A percentile compares a stretch with the other conserved stretches of the same genome.
Evolutionary conservation across 2,329 filamentous ascomycete genomes (phyloP).

Genomic region (Monilinia aucupariae): DNA sequence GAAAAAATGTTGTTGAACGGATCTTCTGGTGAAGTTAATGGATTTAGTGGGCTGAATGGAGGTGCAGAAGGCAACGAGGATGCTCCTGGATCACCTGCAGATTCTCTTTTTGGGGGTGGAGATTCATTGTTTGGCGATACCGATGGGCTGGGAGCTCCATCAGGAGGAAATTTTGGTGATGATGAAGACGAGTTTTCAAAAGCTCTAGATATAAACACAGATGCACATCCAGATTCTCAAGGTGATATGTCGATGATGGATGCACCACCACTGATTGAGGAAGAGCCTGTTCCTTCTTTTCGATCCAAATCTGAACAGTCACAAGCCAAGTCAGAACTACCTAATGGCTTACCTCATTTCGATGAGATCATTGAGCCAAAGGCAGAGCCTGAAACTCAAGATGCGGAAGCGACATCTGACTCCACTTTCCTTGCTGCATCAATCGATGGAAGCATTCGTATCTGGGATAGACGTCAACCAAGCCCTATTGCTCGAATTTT

Average conservation of each 20-base stretch:
- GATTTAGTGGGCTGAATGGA: slow-evolving; percentile 35
- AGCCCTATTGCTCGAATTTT: slow-evolving; percentile 74
- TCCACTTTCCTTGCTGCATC: slow-evolving; percentile 84
- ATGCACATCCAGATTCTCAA: slow-evolving; percentile 26
- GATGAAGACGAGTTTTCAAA: slow-evolving; percentile 79
- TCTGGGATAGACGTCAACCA: slow-evolving; percentile 81
- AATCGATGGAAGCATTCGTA: slow-evolving; percentile 79
- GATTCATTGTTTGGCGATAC: slow-evolving; percentile 88
- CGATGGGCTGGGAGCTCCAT: slow-evolving; percentile 46
- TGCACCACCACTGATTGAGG: slow-evolving; percentile 17
- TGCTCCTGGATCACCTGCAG: slow-evolving; percentile 54
- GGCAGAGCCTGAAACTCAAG: slow-evolving; percentile 40
- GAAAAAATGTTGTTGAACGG: slow-evolving; percentile 54
- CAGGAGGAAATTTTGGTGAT: slow-evolving; percentile 64
- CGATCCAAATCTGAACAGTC: slow-evolving; percentile 18
- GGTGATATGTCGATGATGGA: slow-evolving; percentile 30
- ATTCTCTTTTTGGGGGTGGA: slow-evolving; percentile 75
- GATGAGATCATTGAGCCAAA: slow-evolving; percentile 21
- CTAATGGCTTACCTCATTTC: slow-evolving; percentile 20
- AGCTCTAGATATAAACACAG: slow-evolving; percentile 54
- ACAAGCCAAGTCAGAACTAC: slow-evolving; percentile 5
- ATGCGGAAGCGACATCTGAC: slow-evolving; percentile 58
- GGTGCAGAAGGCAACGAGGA: slow-evolving; percentile 47
- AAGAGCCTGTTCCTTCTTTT: slow-evolving; percentile 18
- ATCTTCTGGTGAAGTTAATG: slow-evolving; percentile 39